Evolutionary conservation across 305 asterid species (phyloP), one percentile per base, ranked within the genome.

Genomic region (Stenogyne calaminthoides): DNA sequence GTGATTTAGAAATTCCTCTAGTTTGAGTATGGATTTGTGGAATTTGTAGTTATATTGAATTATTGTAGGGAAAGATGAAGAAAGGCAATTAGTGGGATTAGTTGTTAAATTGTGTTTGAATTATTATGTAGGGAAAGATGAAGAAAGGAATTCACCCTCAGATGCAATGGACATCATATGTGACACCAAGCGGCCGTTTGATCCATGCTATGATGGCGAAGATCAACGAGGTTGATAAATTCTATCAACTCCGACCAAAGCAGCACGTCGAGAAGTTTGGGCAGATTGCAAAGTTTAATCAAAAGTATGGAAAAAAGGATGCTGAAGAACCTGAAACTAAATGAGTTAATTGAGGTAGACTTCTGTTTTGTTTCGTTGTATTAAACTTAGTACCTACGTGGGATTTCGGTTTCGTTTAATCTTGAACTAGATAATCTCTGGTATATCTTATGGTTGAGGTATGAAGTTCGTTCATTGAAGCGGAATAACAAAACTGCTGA

Each of bases 101-200:
- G 51, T 44, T 44, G 51, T 44, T 46, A 47, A 47, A 14, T n/a
- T 47, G 55, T 47, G 55, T 64, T 40, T 69, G 69, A 52, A 46
- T 74, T 64, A 57, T n/a, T n/a, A n/a, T 8, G 44, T 32, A 77
- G 82, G 84, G 37, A 49, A 75, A 70, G 73, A 91, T 93, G 98
- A 91, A 88, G 91, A 93, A 93, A 81, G 98, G 98, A 71, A 82
- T 91, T 74, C 98, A 93, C 73, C 97, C 98, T 32, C 98, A 93
- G 77, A 68, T 86, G 92, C 97, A 93, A n/a, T n/a, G n/a, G n/a
- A n/a, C n/a, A n/a, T n/a, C n/a, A n/a, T n/a, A n/a, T n/a, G n/a
- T n/a, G n/a, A n/a, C n/a, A n/a, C n/a, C n/a, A n/a, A n/a, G n/a
- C n/a, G n/a, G n/a, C n/a, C n/a, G n/a, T n/a, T n/a, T n/a, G n/a